Percentiles rank a stretch among this genome's conserved stretches.
These are phyloP conservation scores for Chalara sp. DNA, from an alignment of 2,329 filamentous ascomycete species.

Conservation along the genomic window DNA sequence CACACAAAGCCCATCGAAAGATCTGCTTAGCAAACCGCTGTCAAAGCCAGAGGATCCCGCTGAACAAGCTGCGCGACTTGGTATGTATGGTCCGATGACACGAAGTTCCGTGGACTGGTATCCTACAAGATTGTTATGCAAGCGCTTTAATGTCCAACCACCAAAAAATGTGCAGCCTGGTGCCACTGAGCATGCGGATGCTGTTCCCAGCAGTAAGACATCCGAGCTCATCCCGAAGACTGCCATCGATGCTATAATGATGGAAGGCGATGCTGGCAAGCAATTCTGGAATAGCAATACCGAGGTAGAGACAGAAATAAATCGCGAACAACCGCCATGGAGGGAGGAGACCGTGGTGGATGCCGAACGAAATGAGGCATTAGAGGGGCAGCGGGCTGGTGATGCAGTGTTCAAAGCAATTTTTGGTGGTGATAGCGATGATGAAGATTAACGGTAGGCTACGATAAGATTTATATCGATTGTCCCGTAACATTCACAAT, in stretches of 20 bases:
- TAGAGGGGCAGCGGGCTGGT: conserved; percentile 67
- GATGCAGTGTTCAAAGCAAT: conserved; percentile 87
- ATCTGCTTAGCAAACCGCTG: conserved; percentile 39
- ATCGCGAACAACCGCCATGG: background rate
- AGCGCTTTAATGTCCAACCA: conserved; percentile 82
- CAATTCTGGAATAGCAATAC: conserved; percentile 28
- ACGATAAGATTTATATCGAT: too few species aligned
- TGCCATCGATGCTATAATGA: conserved; percentile 48
- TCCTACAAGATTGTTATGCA: conserved; percentile 82
- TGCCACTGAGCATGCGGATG: conserved; percentile 34
- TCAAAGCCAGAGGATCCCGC: conserved; percentile 67
- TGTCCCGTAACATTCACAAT: too few species aligned
- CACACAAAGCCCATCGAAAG: conserved; percentile 29
- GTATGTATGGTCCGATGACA: conserved; percentile 91
- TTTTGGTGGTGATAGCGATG: conserved; percentile 81
- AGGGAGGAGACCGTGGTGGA: conserved; percentile 43
- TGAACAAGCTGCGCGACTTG: conserved; percentile 77
- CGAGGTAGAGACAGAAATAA: background rate
- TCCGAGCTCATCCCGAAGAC: conserved; percentile 45
- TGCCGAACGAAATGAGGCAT: conserved; percentile 68
- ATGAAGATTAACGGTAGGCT: conserved; percentile 27
- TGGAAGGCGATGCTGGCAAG: conserved; percentile 30
- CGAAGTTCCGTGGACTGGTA: conserved; percentile 65
- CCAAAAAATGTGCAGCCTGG: conserved; percentile 57
- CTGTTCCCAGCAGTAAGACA: conserved; percentile 16